These are phyloP conservation scores for Prunus campanulata DNA, from an alignment of 306 rosid species.

Conservation along the genomic window DNA sequence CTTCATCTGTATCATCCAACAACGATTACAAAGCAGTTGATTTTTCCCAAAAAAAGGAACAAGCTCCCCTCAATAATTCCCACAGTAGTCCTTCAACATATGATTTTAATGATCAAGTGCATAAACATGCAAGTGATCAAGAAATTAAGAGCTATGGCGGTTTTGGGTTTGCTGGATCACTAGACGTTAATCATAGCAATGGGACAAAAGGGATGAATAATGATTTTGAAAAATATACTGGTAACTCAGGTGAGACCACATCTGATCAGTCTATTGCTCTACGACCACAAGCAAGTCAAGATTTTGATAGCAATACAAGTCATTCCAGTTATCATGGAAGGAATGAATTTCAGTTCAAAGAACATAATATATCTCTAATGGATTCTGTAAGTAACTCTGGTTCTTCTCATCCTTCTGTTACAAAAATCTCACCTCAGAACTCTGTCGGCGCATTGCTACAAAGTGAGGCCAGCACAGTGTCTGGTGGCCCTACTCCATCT, in stretches of 20 bases:
- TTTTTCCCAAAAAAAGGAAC: conserved; percentile 41
- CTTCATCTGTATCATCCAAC: conserved; percentile 34
- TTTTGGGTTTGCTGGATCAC: conserved; percentile 29
- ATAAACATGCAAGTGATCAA: conserved; percentile 36
- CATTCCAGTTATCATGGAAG: conserved; percentile 40
- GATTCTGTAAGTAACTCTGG: conserved; percentile 43
- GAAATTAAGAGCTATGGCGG: conserved; percentile 38
- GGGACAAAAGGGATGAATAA: conserved; percentile 35
- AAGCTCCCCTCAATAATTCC: conserved; percentile 32
- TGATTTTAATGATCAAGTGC: conserved; percentile 32
- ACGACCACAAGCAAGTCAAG: conserved; percentile 41
- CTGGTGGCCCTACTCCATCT: conserved; percentile 34
- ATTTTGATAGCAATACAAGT: conserved; percentile 35
- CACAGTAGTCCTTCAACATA: conserved; percentile 25
- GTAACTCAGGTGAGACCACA: conserved; percentile 34
- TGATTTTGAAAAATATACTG: conserved; percentile 28
- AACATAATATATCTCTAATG: conserved; percentile 36
- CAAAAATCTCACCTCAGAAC: conserved; percentile 49
- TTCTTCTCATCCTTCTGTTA: conserved; percentile 38
- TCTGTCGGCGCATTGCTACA: conserved; percentile 38
- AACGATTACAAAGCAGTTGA: conserved; percentile 31
- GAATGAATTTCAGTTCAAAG: conserved; percentile 43
- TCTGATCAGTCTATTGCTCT: conserved; percentile 33
- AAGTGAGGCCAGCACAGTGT: conserved; percentile 37
- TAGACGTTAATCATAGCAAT: conserved; percentile 35